A percentile compares a stretch with the other conserved stretches of the same genome.
phyloP scores from a whole-genome alignment of 1,139 yeast genomes.

The Saccharomyces hybrid region DNA sequence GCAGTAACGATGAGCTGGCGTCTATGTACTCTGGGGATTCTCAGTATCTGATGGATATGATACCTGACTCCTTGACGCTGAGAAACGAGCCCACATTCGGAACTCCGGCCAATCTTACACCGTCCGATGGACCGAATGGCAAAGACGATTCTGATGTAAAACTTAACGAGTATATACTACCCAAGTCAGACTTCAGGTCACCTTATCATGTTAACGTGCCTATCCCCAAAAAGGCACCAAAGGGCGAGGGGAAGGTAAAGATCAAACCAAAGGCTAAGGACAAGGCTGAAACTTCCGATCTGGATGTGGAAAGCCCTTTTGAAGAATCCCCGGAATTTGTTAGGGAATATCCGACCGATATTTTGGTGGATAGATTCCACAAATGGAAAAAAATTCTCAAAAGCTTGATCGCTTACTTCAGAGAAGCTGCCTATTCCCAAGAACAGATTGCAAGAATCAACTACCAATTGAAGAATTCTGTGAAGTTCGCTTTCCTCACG shows the following conservation, averaged over 20 bases:
- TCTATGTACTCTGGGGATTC: conserved; percentile 20
- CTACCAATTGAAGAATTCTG: conserved; percentile 49
- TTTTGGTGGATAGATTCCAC: conserved; percentile 44
- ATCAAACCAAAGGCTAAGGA: not conserved
- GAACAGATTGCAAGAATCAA: conserved; percentile 60
- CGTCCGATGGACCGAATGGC: not conserved
- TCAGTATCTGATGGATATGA: conserved; percentile 19
- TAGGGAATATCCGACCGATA: conserved; percentile 32
- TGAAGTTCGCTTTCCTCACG: conserved; percentile 45
- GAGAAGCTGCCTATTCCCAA: conserved; percentile 53
- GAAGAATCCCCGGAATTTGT: conserved; percentile 13
- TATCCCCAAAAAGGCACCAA: conserved; percentile 16
- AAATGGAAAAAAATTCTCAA: conserved; percentile 62
- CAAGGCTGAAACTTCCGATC: conserved; percentile 5
- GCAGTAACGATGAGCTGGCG: conserved; percentile 11
- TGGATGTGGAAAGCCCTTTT: not conserved
- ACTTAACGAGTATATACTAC: conserved; percentile 15
- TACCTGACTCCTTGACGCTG: conserved; percentile 15
- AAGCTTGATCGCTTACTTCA: conserved; percentile 50
- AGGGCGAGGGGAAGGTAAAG: not conserved
- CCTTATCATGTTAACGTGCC: conserved; percentile 32
- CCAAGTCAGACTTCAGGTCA: conserved; percentile 27
- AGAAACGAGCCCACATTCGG: conserved; percentile 4
- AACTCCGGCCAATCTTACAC: not conserved
- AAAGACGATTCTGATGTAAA: not conserved